Conservation (phyloP, 805 yeast species). For the Wickerhamiella kurtzmanii region DNA sequence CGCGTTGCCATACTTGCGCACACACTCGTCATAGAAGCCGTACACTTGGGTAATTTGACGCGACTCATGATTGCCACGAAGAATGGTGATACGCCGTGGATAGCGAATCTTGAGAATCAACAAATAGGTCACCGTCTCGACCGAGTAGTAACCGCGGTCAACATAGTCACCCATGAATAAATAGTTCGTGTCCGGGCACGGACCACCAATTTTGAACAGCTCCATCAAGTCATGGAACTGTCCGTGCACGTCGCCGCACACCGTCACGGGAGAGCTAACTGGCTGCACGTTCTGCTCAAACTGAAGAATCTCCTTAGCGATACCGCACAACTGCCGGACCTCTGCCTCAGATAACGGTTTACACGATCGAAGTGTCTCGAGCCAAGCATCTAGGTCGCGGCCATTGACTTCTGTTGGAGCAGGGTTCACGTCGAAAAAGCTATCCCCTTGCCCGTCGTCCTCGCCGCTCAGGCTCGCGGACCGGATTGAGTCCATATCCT, state of each 20-base stretch:
- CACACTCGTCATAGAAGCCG: constrained; percentile 91
- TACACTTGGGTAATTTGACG: constrained; percentile 65
- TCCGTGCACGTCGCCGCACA: constrained; percentile 1
- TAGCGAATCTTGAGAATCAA: background rate
- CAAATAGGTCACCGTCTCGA: background rate
- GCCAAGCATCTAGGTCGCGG: constrained; percentile 63
- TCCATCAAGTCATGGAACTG: constrained; percentile 1
- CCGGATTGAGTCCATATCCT: background rate
- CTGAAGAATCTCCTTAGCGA: constrained; percentile 82
- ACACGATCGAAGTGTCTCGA: constrained; percentile 60
- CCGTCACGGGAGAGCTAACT: background rate
- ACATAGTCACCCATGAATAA: background rate
- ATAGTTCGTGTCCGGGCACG: constrained; percentile 1
- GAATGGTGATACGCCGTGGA: background rate
- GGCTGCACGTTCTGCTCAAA: constrained; percentile 2
- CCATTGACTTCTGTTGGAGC: background rate
- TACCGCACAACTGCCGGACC: constrained; percentile 60
- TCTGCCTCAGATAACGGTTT: constrained; percentile 67
- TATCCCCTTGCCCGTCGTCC: background rate
- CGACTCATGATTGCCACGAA: background rate
- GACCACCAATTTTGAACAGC: constrained; percentile 1
- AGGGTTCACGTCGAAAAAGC: background rate
- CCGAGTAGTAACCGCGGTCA: background rate
- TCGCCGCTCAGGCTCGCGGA: background rate
- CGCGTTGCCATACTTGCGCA: constrained; percentile 84